Evolutionary conservation across 805 yeast species (phyloP), one percentile per base, ranked within the genome.

Genomic region (Kuraishia capsulata): DNA sequence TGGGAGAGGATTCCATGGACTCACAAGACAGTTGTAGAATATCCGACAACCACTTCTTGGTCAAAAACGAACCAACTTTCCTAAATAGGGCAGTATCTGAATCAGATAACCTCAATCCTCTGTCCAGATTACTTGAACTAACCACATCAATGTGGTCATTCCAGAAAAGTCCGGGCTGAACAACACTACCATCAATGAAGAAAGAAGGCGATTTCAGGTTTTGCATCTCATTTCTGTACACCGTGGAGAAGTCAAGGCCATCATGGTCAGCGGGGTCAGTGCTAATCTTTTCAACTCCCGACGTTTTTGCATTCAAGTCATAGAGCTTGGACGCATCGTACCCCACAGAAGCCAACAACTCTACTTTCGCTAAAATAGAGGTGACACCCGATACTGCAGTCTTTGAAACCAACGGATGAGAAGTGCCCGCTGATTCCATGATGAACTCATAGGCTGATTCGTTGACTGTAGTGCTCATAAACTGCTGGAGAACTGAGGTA

Each of bases 151-250:
- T 50, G 0, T 59, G 46, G 16, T 73, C 57, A 11, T 78, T 83
- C 95, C 96, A 86, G 37, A 81, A 80, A 6, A 83, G 56, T 76
- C 88, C 82, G 0, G 95, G 92, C 6, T 64, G 60, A 49, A 64
- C 67, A 2, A 71, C 61, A 38, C 69, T 71, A 23, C 69, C 69
- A 49, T 81, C 88, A 45, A 81, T 65, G 49, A 59, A 86, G 45
- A 65, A 79, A 1, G 45, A 46, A 1, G 83, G 82, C 18, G 56
- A 40, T 0, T 61, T 55, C 11, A 62, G 56, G 43, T 74, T 73
- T 9, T 52, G 49, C 64, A 81, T 59, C 46, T 83, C 92, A 4
- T 50, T 41, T 56, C 2, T 52, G 53, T 47, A 66, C 78, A 1
- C 43, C 60, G 2, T 50, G 44, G 0, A 53, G 50, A 13, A 45